Evolutionary conservation across 2,329 filamentous ascomycete species (phyloP).

Genomic region (Aspergillus nomiae): DNA sequence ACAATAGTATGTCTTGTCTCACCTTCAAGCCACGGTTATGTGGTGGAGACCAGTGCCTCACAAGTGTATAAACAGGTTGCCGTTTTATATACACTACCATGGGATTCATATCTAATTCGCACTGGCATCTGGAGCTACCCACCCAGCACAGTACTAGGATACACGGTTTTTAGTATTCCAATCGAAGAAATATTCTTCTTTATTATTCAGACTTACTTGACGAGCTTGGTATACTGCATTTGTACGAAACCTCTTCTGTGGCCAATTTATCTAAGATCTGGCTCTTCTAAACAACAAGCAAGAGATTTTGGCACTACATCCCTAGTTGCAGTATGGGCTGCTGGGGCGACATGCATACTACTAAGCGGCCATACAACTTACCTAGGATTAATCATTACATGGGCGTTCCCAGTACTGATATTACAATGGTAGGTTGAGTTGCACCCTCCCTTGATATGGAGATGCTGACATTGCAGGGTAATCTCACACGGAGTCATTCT

Average conservation of each 20-base stretch:
- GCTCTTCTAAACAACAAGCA: conserved; percentile 19
- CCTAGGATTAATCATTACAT: no score
- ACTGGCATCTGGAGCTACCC: conserved; percentile 72
- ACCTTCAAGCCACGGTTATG: no score
- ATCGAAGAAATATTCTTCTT: conserved; percentile 78
- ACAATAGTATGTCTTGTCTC: no score
- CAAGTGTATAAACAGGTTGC: conserved; percentile 51
- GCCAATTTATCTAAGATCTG: conserved; percentile 51
- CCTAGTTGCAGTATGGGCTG: neutral
- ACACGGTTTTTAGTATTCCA: conserved; percentile 64
- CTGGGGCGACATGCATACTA: no score
- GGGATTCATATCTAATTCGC: conserved; percentile 74
- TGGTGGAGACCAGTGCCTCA: no score
- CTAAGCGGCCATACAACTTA: no score
- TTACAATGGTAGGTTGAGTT: no score
- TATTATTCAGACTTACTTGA: conserved; percentile 71
- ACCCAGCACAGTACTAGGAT: conserved; percentile 63
- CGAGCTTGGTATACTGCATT: conserved; percentile 63
- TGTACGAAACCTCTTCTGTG: conserved; percentile 65
- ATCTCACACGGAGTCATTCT: no score
- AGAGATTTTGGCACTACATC: neutral
- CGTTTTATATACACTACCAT: conserved; percentile 69
- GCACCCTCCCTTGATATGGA: no score
- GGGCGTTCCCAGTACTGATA: no score
- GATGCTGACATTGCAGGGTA: no score